These are phyloP conservation scores for Phallus indusiatus DNA, from an alignment of 768 basidiomycete genomes.

Conservation along the genomic window DNA sequence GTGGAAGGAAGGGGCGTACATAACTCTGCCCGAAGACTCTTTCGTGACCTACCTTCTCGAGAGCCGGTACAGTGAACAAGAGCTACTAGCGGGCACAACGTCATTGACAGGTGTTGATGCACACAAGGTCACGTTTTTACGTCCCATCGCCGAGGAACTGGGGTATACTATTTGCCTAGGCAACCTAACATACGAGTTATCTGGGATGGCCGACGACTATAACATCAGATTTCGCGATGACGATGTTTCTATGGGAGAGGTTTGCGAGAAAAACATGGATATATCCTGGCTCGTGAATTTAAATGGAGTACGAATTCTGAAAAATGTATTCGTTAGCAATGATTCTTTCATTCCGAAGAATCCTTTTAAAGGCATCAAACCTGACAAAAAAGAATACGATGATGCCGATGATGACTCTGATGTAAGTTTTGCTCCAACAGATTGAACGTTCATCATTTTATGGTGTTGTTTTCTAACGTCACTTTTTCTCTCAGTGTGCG, in stretches of 20 bases:
- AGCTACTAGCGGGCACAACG: slow-evolving; percentile 15
- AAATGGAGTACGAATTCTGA: slow-evolving; percentile 18
- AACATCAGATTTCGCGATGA: slow-evolving; percentile 6
- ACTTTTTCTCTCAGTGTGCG: too few species aligned
- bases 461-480: too few species aligned
- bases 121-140: slow-evolving; percentile 23
- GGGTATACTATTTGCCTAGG: slow-evolving; percentile 31
- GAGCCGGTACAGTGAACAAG: slow-evolving; percentile 23
- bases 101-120: slow-evolving; percentile 27
- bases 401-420: too few species aligned
- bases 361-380: slow-evolving; percentile 20
- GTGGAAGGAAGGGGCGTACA: too few species aligned
- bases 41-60: too few species aligned
- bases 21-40: too few species aligned
- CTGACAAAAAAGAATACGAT: slow-evolving; percentile 21
- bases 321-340: slow-evolving; percentile 15
- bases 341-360: slow-evolving; percentile 25
- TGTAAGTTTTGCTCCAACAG: too few species aligned
- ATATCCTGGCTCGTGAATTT: slow-evolving; percentile 25
- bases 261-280: slow-evolving; percentile 13
- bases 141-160: slow-evolving; percentile 23
- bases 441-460: too few species aligned
- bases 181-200: slow-evolving; percentile 22
- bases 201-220: slow-evolving; percentile 12
- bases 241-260: slow-evolving; percentile 19